Evolutionary conservation across 2,329 filamentous ascomycete species (phyloP).

Genomic region (Aspergillus transmontanensis): DNA sequence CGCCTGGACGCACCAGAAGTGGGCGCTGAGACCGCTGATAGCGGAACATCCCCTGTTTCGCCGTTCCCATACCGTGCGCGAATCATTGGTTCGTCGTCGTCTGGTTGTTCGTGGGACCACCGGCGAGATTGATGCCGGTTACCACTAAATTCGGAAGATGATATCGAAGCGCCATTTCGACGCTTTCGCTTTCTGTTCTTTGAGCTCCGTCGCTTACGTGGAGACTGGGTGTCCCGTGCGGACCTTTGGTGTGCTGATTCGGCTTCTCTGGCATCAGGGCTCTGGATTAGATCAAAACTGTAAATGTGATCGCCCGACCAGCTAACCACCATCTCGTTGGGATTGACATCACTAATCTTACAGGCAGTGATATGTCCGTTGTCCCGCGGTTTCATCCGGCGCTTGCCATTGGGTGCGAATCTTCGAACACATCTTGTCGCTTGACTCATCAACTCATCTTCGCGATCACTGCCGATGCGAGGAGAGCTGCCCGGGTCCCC

Average conservation of each 20-base stretch:
- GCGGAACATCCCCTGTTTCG: conserved; percentile 60
- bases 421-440: conserved; percentile 68
- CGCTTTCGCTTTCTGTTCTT: conserved; percentile 61
- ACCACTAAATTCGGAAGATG: conserved; percentile 46
- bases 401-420: conserved; percentile 65
- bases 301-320: conserved; percentile 70
- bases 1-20: conserved; percentile 29
- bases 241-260: conserved; percentile 30
- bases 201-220: conserved; percentile 36
- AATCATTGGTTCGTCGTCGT: conserved; percentile 52
- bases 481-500: conserved; percentile 48
- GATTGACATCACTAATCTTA: conserved; percentile 70
- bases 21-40: conserved; percentile 40
- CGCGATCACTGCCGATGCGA: conserved; percentile 46
- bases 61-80: conserved; percentile 63
- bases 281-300: conserved; percentile 65
- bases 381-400: conserved; percentile 48
- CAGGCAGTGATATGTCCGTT: conserved; percentile 69
- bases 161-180: conserved; percentile 48
- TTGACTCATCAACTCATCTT: conserved; percentile 58
- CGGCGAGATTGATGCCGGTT: conserved; percentile 52
- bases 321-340: conserved; percentile 68
- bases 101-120: conserved; percentile 45
- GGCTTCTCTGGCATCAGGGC: conserved; percentile 56
- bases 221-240: conserved; percentile 26